Base-by-base conservation (phyloP, 2,329 filamentous ascomycete genomes). In the Incumbomyces lentus region DNA sequence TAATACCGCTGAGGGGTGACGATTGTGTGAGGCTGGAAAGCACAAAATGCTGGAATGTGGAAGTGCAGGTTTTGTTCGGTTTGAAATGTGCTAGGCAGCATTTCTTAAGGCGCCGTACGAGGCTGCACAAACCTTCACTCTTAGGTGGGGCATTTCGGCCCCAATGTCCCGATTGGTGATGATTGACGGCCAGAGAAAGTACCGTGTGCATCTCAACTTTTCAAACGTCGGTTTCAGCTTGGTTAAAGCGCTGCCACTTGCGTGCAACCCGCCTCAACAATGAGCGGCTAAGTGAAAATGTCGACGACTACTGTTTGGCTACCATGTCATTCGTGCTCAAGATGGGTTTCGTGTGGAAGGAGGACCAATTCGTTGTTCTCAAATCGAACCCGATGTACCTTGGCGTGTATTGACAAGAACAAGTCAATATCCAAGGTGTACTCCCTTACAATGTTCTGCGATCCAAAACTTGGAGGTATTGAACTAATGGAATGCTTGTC, bases 71-170 rank as follows among this genome's bases (percentile, higher is more conserved):
- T 26, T 26, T 26, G 22, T 26, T 26, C 22, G 22, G 22, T 4
- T 26, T 26, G 22, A 30, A 16, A 38, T 5, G 29, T 18, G 18
- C 33, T 35, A 45, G 42, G 42, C 33, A 45, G 22, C 33, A 38
- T 38, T 45, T 35, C 32, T 35, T 17, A 29, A 45, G 33, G 42
- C 22, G 17, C 40, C 18, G 16, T n/a, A 19, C 38, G 12, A 10
- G 34, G 41, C 41, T 35, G 41, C 31, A 38, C 42, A 45, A 45
- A 37, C 42, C 42, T 45, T 45, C 42, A 45, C 42, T 44, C 22
- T 19, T 14, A 44, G 22, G 41, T 40, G 38, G 38, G 38, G 38
- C 22, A 30, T 3, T 6, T 33, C 32, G n/a, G 29, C n/a, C 29
- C 12, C 11, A 17, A 12, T 6, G 33, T 17, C 13, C 31, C 37